Conservation (phyloP, 306 rosid species). For the Mucuna pruriens region DNA sequence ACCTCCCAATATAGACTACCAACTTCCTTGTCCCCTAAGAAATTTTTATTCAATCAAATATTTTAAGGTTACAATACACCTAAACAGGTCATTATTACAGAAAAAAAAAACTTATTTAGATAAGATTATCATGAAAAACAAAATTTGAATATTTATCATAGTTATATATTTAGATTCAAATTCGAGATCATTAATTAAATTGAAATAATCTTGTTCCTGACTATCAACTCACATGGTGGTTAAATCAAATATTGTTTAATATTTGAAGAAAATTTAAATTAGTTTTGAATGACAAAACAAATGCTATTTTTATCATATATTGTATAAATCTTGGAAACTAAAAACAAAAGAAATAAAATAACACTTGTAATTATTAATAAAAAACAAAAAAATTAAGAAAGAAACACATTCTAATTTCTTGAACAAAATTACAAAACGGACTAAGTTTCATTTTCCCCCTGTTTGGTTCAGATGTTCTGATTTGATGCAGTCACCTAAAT, state of each 20-base stretch:
- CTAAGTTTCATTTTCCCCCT: conserved; percentile 20
- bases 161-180: too few species aligned
- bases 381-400: background rate
- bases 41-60: background rate
- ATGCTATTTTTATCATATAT: background rate
- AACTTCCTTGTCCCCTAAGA: conserved; percentile 9
- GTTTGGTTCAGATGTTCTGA: conserved; percentile 43
- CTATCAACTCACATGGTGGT: too few species aligned
- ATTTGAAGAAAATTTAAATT: background rate
- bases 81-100: too few species aligned
- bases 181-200: too few species aligned
- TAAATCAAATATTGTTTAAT: background rate
- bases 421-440: conserved; percentile 6
- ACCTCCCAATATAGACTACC: conserved; percentile 15
- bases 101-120: too few species aligned
- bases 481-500: conserved; percentile 48
- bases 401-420: background rate
- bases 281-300: conserved; percentile 3
- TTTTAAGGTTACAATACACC: too few species aligned
- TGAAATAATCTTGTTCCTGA: too few species aligned
- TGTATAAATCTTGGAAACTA: background rate
- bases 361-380: background rate
- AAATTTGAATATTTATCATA: too few species aligned
- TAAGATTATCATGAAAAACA: too few species aligned
- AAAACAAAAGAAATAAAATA: background rate